Percentiles rank a stretch among this genome's conserved stretches.
These are phyloP conservation scores for Fusarium tupiense DNA, from an alignment of 2,329 filamentous ascomycete species.

Conservation along the genomic window DNA sequence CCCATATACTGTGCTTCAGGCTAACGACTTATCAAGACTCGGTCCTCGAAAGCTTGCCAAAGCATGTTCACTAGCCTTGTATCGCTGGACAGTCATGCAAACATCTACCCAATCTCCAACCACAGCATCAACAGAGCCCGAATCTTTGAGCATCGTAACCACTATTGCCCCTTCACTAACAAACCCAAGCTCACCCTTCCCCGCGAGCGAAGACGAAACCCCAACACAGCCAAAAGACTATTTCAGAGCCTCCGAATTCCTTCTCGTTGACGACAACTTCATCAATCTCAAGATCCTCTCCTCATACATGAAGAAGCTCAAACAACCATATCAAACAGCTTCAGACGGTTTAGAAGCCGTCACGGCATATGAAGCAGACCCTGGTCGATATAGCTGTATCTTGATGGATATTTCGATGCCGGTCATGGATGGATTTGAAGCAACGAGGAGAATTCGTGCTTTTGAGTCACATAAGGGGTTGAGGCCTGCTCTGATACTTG, in stretches of 20 bases:
- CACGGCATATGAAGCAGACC: constrained; percentile 40
- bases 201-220: constrained; percentile 12
- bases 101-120: not conserved
- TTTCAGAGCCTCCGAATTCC: constrained; percentile 29
- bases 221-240: constrained; percentile 3
- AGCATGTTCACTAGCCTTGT: constrained; percentile 42
- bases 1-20: not conserved
- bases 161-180: not conserved
- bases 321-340: constrained; percentile 43
- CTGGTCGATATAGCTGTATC: constrained; percentile 43
- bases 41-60: constrained; percentile 52
- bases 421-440: constrained; percentile 62
- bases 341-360: constrained; percentile 50
- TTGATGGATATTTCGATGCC: constrained; percentile 67
- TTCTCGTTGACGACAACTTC: constrained; percentile 55
- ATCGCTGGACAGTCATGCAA: constrained; percentile 40
- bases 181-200: constrained; percentile 9
- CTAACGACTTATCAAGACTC: constrained; percentile 35
- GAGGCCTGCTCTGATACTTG: constrained; percentile 58
- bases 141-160: not conserved
- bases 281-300: constrained; percentile 52
- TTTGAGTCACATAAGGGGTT: constrained; percentile 57
- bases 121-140: not conserved
- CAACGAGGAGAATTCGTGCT: constrained; percentile 60
- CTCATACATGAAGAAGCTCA: constrained; percentile 50